Percentiles rank a stretch among this genome's conserved stretches.
Conservation (phyloP, 2,329 filamentous ascomycete species). For the Apiospora sp. region DNA sequence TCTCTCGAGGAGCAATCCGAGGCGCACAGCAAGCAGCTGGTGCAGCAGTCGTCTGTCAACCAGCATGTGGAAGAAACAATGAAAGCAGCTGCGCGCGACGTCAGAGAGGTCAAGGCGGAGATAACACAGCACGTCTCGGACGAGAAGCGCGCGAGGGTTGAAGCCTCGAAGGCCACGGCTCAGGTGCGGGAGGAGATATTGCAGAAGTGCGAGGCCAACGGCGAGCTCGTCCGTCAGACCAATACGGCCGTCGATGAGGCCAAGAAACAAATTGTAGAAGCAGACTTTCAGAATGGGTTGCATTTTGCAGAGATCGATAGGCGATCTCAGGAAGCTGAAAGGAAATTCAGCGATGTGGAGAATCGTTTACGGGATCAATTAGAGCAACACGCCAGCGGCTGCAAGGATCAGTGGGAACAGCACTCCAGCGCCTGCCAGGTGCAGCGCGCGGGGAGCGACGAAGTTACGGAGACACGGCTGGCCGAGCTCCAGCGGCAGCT, state of each 20-base stretch:
- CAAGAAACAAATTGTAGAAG: neutral
- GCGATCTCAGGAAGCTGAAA: neutral
- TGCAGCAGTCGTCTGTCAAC: neutral
- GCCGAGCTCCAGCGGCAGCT: conserved; percentile 8
- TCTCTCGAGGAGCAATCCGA: neutral
- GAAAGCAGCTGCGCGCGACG: neutral
- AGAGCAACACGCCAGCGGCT: neutral
- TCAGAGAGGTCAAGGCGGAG: neutral
- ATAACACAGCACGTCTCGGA: neutral
- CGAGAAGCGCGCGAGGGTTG: neutral
- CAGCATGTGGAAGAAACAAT: neutral
- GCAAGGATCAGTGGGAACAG: neutral
- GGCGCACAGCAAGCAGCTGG: neutral
- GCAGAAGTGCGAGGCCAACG: neutral
- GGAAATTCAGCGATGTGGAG: neutral
- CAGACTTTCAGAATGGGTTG: neutral
- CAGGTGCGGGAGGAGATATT: neutral
- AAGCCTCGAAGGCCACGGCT: neutral
- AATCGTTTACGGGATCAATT: neutral
- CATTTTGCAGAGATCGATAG: neutral
- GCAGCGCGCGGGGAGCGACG: neutral
- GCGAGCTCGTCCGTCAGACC: neutral
- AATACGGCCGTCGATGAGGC: neutral
- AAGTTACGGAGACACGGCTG: neutral
- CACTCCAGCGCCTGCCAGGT: neutral